Conservation (phyloP, 2,329 filamentous ascomycete species). For the Diaporthe ampelina region DNA sequence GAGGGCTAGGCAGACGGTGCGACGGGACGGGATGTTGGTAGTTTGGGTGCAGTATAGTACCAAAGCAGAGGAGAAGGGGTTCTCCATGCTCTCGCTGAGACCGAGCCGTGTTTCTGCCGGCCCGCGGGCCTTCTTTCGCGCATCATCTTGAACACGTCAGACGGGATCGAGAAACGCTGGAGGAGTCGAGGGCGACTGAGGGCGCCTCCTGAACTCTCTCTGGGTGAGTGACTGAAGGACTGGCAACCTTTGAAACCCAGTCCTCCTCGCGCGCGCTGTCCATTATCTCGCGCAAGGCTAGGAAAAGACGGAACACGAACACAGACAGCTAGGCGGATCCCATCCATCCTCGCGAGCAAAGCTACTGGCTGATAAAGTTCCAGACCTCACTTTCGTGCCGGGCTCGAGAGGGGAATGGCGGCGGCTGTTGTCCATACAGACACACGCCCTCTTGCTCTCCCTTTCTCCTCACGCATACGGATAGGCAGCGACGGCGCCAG, state of each 20-base stretch:
- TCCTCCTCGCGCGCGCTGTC: too few species aligned
- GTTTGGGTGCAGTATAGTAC: not conserved
- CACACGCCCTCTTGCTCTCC: too few species aligned
- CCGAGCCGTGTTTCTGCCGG: slow-evolving; percentile 26
- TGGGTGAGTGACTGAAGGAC: not conserved
- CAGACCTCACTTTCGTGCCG: not conserved
- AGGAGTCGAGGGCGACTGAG: not conserved
- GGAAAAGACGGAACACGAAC: not conserved
- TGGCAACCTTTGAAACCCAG: not conserved
- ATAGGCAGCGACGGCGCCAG: not conserved
- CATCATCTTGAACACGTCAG: not conserved
- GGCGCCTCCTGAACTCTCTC: not conserved
- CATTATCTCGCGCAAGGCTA: not conserved
- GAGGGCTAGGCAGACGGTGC: slow-evolving; percentile 9
- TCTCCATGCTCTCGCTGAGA: slow-evolving; percentile 27
- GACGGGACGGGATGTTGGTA: not conserved
- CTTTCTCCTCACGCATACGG: not conserved
- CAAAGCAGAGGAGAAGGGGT: not conserved
- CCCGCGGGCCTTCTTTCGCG: not conserved
- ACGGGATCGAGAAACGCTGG: not conserved
- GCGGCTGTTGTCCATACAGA: not conserved
- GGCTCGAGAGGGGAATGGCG: not conserved
- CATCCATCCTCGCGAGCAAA: not conserved
- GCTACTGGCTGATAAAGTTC: not conserved
- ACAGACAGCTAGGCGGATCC: not conserved